These are phyloP conservation scores for Stemphylium lycopersici DNA, from an alignment of 2,329 filamentous ascomycete genomes.

Conservation along the genomic window DNA sequence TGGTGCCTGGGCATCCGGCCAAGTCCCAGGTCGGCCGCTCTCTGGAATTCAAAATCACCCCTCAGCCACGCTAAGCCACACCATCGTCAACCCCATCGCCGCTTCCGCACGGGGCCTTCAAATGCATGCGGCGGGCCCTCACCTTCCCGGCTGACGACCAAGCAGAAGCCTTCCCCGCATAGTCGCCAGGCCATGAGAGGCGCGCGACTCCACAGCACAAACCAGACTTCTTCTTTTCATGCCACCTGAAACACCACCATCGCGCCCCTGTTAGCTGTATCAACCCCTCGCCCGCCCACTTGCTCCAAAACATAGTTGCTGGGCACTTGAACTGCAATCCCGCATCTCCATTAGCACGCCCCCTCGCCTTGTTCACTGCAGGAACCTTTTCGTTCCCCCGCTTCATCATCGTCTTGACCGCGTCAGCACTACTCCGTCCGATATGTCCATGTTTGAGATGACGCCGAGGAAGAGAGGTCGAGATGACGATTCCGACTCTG, in stretches of 20 bases:
- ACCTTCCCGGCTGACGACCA: conserved; percentile 9
- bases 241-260: conserved; percentile 43
- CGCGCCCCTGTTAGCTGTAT: conserved; percentile 41
- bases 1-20: background rate
- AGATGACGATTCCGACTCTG: conserved; percentile 43
- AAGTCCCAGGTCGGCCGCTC: conserved; percentile 1
- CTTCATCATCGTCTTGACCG: conserved; percentile 31
- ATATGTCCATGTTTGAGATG: conserved; percentile 42
- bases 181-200: conserved; percentile 14
- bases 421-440: conserved; percentile 17
- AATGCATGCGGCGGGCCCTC: conserved; percentile 10
- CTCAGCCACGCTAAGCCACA: conserved; percentile 13
- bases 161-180: conserved; percentile 14
- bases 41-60: background rate
- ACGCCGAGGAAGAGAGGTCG: conserved; percentile 40
- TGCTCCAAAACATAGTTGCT: conserved; percentile 41
- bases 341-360: conserved; percentile 18
- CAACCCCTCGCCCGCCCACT: conserved; percentile 27
- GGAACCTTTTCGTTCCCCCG: conserved; percentile 18
- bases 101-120: conserved; percentile 7
- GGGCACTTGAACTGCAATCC: conserved; percentile 21
- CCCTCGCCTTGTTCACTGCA: conserved; percentile 15
- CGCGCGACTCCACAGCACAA: conserved; percentile 21
- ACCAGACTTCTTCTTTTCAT: conserved; percentile 27
- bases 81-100: conserved; percentile 8